These are phyloP conservation scores for Debaryomyces udenii DNA, from an alignment of 1,139 yeast species.

Conservation along the genomic window DNA sequence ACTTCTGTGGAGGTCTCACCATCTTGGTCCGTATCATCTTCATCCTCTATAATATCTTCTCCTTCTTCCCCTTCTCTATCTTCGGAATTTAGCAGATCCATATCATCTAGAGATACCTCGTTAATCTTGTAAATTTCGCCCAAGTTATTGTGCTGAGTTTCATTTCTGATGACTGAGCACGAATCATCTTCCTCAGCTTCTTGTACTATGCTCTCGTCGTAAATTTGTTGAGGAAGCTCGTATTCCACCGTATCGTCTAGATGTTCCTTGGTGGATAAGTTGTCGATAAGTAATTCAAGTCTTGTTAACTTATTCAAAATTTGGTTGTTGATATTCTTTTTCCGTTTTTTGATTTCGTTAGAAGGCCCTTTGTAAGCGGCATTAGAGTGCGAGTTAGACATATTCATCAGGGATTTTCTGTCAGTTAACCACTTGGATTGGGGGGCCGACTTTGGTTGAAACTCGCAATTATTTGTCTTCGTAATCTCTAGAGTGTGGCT, in stretches of 20 bases:
- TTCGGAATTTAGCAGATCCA: slow-evolving; percentile 22
- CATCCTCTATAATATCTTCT: too few relatives aligned
- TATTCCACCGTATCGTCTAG: background rate
- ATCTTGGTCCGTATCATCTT: too few relatives aligned
- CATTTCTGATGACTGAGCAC: slow-evolving; percentile 5
- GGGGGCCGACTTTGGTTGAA: slow-evolving; percentile 13
- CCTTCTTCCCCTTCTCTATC: slow-evolving; percentile 11
- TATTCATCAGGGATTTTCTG: slow-evolving; percentile 5
- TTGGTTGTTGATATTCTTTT: slow-evolving; percentile 6
- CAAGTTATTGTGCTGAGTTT: background rate
- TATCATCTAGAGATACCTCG: slow-evolving; percentile 25
- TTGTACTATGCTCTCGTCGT: slow-evolving; percentile 15
- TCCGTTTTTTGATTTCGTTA: slow-evolving; percentile 5
- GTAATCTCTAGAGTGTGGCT: slow-evolving; percentile 10
- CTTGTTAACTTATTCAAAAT: slow-evolving; percentile 11
- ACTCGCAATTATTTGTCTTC: slow-evolving; percentile 17
- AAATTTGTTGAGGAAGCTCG: slow-evolving; percentile 16
- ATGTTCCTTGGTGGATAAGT: slow-evolving; percentile 1
- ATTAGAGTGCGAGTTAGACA: slow-evolving; percentile 5
- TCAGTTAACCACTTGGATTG: slow-evolving; percentile 2
- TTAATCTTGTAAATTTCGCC: slow-evolving; percentile 24
- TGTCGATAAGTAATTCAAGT: slow-evolving; percentile 10
- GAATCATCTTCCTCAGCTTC: slow-evolving; percentile 3
- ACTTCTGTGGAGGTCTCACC: too few relatives aligned
- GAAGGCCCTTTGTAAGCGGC: slow-evolving; percentile 1